A percentile compares a stretch with the other conserved stretches of the same genome.
Evolutionary conservation across 345 rosid species (phyloP).

Genomic region (Adansonia digitata): DNA sequence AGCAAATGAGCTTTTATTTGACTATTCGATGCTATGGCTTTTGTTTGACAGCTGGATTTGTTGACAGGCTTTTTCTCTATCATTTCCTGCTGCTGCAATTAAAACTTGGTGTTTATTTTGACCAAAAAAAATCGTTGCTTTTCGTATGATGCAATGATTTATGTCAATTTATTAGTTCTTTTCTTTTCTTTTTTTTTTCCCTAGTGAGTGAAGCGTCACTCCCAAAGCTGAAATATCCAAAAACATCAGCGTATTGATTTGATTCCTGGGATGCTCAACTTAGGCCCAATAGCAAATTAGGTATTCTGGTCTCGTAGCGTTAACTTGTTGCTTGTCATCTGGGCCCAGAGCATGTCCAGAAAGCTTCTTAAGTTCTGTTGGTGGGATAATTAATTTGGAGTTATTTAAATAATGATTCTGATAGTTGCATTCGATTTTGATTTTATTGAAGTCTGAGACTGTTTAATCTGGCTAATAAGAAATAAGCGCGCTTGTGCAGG

Average conservation of each 20-base stretch:
- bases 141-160: neutral
- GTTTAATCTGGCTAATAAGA: neutral
- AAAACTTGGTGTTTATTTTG: neutral
- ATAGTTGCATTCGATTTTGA: neutral
- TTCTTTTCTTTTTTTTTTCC: too few species aligned
- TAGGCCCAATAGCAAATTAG: neutral
- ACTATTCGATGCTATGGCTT: neutral
- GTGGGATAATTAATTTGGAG: neutral
- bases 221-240: neutral
- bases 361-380: neutral
- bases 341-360: neutral
- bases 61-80: neutral
- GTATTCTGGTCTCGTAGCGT: neutral
- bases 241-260: neutral
- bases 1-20: neutral
- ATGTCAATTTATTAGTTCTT: too few species aligned
- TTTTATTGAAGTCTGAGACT: neutral
- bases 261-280: neutral
- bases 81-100: neutral
- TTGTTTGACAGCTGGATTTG: neutral
- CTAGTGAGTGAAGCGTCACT: neutral
- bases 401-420: neutral
- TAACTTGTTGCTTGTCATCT: neutral
- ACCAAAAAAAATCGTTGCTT: neutral
- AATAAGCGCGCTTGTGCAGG: slow-evolving; percentile 28